Evolutionary conservation across 1,284 basidiomycete genomes (phyloP), one percentile per base, ranked within the genome.

Genomic region (Pterula multifida): DNA sequence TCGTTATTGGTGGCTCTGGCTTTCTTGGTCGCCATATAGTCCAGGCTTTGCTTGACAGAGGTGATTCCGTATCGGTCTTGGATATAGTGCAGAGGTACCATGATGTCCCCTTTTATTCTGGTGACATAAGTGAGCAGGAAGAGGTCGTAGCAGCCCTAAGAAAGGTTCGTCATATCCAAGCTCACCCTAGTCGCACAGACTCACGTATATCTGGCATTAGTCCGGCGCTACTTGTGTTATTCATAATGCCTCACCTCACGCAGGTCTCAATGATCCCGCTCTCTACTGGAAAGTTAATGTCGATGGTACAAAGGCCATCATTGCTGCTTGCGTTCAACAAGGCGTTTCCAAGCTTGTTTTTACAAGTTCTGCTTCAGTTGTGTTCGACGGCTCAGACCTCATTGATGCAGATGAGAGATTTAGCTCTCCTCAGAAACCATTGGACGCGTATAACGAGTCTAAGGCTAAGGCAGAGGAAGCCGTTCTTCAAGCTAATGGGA

Each of bases 401-500:
- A 76, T 90, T 57, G 84, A 94, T 61, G 79, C 88, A 26, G 96
- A 98, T 65, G 96, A 99, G 68, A 81, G 95, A 15, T 64, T 90
- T 48, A 79, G 82, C 0, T 79, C 79, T 58, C 92, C 92, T 0
- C 75, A 77, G 36, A 76, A 77, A 45, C 78, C 85, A 1, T 74
- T 95, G 63, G 94, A 98, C 64, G 84, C 88, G 0, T 99, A 99
- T 68, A 97, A 94, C 63, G 87, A 90, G 57, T 94, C 92, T n/a
- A 99, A 99, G 68, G 89, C 88, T 17, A 79, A 85, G 59, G 95
- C 90, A 0, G 96, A 98, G 66, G 73, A 76, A 45, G 72, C 89
- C 44, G 84, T 98, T 1, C 71, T 98, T 2, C 78, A 75, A 32
- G 90, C 95, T 9, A 98, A 98, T 61, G 86, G 83, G 2, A 77